Conservation (phyloP, 805 yeast genomes). For the Metschnikowia anglica region DNA sequence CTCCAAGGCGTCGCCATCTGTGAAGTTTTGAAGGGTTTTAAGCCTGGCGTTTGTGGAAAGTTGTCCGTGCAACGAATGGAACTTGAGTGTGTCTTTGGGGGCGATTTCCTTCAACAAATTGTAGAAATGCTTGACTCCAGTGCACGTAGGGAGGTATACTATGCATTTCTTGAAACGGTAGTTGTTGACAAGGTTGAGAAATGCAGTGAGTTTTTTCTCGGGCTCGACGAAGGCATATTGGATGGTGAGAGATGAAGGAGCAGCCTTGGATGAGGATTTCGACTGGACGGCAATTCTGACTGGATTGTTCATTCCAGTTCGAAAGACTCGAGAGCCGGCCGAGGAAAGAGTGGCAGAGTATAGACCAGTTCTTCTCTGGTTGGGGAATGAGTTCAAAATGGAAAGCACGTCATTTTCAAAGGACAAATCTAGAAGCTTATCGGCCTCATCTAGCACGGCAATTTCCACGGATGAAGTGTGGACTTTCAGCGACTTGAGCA, state of each 20-base stretch:
- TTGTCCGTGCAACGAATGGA: constrained; percentile 89
- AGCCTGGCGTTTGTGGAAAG: constrained; percentile 76
- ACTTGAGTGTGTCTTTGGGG: constrained; percentile 20
- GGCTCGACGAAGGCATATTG: constrained; percentile 61
- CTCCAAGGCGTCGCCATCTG: constrained; percentile 40
- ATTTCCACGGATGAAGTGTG: constrained; percentile 66
- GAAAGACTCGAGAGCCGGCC: constrained; percentile 75
- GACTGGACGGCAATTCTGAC: constrained; percentile 79
- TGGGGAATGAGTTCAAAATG: constrained; percentile 71
- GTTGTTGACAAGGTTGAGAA: constrained; percentile 53
- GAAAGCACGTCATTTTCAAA: constrained; percentile 66
- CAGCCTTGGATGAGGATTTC: constrained; percentile 31
- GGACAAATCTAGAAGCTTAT: constrained; percentile 75
- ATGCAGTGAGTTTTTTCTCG: constrained; percentile 55
- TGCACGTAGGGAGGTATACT: constrained; percentile 91
- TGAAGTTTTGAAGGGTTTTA: constrained; percentile 65
- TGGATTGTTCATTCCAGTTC: constrained; percentile 91
- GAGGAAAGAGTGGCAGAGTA: constrained; percentile 91
- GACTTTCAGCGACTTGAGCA: constrained; percentile 58
- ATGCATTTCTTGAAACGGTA: constrained; percentile 74
- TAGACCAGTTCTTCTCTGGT: constrained; percentile 89
- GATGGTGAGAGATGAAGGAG: constrained; percentile 66
- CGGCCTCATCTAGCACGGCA: constrained; percentile 90
- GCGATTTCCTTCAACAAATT: constrained; percentile 45
- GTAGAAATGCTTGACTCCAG: constrained; percentile 76